Base-by-base conservation (phyloP, 768 basidiomycete species). In the Lentinula lateritia region DNA sequence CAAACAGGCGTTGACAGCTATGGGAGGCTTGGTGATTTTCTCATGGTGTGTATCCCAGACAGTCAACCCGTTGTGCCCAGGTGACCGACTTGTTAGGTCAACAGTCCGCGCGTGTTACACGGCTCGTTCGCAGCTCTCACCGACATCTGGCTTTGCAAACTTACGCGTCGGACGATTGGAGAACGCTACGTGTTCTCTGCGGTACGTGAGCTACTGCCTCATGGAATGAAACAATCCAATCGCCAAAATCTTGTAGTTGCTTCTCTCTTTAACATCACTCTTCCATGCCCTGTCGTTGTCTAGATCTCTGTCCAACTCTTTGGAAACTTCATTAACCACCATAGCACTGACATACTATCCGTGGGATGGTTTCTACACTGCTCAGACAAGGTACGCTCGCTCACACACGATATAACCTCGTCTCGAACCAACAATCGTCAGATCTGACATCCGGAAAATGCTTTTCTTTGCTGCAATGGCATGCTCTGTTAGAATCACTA, bases 251-350 rank as follows among this genome's bases (percentile, higher is more conserved):
- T 15, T 62, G 13, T 64, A 98, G 95, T 73, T 88, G 41, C 79
- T 94, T 62, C 71, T 98, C 41, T 92, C 93, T 32, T 69, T 96
- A 55, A 85, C 88, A 1, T 95, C 92, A 5, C 85, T 96, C 69
- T 98, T 98, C 76, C 84, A 98, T 73, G 85, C 83, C 0, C 79
- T 95, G 57, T 83, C 92, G 1, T 77, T 97, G 28, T 90, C 95
- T 3, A 83, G 97, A 39, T 92, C 95, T 0, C 76, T 98, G 57
- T 95, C 93, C 35, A 99, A 98, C 70, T 95, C 94, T 12, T 75
- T 95, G 32, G 97, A 99, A 69, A 94, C 94, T 0, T 86, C 92
- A 0, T 74, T 98, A 46, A 90, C 91, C 0, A 87, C 87, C 0
- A 73, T 89, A 45, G 95, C 95, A 1, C 80, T 96, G 60, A 76